Base-by-base conservation (phyloP, 2,329 filamentous ascomycete genomes). In the Penicillium sp. region DNA sequence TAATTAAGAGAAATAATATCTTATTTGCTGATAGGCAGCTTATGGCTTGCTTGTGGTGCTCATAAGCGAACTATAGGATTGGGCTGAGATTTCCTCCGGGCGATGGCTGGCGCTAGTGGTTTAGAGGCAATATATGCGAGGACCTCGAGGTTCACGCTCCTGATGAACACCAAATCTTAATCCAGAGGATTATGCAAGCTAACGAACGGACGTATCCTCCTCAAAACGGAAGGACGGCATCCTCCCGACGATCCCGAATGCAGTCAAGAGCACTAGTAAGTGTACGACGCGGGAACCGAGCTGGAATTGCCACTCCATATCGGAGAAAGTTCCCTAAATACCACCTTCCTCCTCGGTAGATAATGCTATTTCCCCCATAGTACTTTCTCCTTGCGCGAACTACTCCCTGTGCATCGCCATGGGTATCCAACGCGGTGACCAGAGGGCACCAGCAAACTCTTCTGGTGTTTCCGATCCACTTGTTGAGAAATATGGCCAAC, bases 401-500 rank as follows among this genome's bases (percentile, higher is more conserved):
- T 26, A 34, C 13, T 19, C 3, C n/a, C n/a, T n/a, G 8, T 23
- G 7, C 11, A 10, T 3, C 9, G 51, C 23, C 14, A 65, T 65
- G 62, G 62, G 61, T 26, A 61, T 64, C 14, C 59, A 64, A 56
- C 43, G 44, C n/a, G 59, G 49, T 19, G 48, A 40, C n/a, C 49
- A 48, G 10, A 37, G 18, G 57, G 33, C 39, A 8, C 18, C 51
- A 7, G 40, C 51, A 11, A 24, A 49, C 24, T 57, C 59, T 3
- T 62, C 61, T 0, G 31, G 29, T 11, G 7, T 19, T 13, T 19
- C 48, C 10, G 52, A 62, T 26, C 54, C 51, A 18, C 48, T 71
- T 21, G 49, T 73, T 9, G 53, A 62, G 16, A 59, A 68, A 26
- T 78, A 71, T 52, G 76, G 76, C 19, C 72, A 69, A 40, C 70